Evolutionary conservation across 129 eudicot species (phyloP), one percentile per base, ranked within the genome.

Genomic region (Lonicera japonica): DNA sequence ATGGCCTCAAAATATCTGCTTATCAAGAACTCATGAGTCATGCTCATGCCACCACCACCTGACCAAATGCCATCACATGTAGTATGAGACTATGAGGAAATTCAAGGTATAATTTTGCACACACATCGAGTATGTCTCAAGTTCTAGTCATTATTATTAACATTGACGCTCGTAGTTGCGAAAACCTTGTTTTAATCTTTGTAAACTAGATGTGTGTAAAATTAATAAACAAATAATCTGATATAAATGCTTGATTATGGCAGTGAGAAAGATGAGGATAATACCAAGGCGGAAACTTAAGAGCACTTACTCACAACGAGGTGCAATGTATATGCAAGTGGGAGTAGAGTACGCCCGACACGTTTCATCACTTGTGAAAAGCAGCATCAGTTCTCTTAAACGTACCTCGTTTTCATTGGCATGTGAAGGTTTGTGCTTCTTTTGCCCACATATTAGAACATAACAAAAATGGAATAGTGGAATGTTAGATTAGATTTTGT

Each of bases 331-430:
- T 71, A 47, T 90, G 80, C 94, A 87, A 77, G 89, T 77, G 25
- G 97, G 97, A 58, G 89, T 85, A 12, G 95, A 90, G 63, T 90
- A 87, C 71, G 87, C 84, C 70, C 70, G 85, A 67, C 97, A 86
- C 18, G 90, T 90, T 77, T 90, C 97, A n/a, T 83, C 95, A 45
- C 45, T 81, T 40, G 84, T 87, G 55, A 90, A 82, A 82, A 81
- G 18, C 71, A 77, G 90, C 74, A 90, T 90, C 70, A 79, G 64
- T 61, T 77, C 82, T 52, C 79, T 90, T 48, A 83, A 81, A 74
- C 66, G 61, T 39, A 70, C 73, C 54, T 72, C 97, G 15, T 75
- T 82, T 71, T 58, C 86, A 16, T 70, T 78, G 60, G 66, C 80
- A 25, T 82, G 62, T 54, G 95, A 90, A 90, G 97, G 97, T 90